Conservation (phyloP, 169 alveolate genomes). For the Plasmodium gallinaceum region DNA sequence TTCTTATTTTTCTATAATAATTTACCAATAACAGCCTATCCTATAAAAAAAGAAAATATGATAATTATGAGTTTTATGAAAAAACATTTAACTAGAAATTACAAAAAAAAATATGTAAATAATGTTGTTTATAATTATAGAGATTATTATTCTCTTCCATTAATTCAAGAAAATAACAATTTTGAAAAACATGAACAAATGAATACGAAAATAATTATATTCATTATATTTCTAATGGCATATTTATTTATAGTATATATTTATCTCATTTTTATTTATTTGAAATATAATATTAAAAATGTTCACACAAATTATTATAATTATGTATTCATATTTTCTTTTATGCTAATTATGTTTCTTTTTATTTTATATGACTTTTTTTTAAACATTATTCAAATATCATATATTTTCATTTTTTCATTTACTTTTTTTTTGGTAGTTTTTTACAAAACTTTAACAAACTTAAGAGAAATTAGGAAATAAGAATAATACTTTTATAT, state of each 20-base stretch:
- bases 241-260: conserved; percentile 34
- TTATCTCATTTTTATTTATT: conserved; percentile 37
- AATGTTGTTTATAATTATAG: conserved; percentile 14
- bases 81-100: background rate
- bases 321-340: conserved; percentile 48
- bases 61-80: conserved; percentile 13
- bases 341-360: conserved; percentile 24
- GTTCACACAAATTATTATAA: conserved; percentile 21
- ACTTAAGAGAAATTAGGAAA: conserved; percentile 23
- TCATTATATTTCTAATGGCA: conserved; percentile 7
- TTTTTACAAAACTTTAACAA: conserved; percentile 51
- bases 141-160: conserved; percentile 49
- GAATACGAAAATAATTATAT: conserved; percentile 1
- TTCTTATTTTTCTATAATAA: conserved; percentile 29
- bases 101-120: background rate
- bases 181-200: background rate
- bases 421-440: conserved; percentile 40
- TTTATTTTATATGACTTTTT: conserved; percentile 55
- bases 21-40: conserved; percentile 28
- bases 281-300: conserved; percentile 46
- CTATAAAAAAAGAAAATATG: conserved; percentile 13
- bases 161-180: conserved; percentile 14
- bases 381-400: conserved; percentile 42
- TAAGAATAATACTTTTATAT: too few species aligned
- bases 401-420: conserved; percentile 8